These are phyloP conservation scores for Tuber melanosporum DNA, from an alignment of 495 filamentous ascomycete species.

Conservation along the genomic window DNA sequence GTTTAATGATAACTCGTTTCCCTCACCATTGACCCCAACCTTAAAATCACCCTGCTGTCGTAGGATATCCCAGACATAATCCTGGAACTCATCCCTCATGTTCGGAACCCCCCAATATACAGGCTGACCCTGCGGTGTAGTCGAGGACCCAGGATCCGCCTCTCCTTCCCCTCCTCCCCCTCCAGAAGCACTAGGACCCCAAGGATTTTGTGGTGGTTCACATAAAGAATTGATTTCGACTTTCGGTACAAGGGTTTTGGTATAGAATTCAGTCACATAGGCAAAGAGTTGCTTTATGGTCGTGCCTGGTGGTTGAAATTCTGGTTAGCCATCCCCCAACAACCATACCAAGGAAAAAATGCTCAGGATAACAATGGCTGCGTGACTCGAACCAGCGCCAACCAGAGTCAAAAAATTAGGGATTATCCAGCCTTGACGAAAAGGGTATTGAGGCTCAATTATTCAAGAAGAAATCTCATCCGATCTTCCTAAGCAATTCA, in stretches of 20 bases:
- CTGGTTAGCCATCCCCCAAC: conserved; percentile 12
- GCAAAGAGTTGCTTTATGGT: conserved; percentile 36
- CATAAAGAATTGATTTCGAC: conserved; percentile 17
- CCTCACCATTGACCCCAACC: conserved; percentile 38
- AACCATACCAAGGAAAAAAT: conserved; percentile 11
- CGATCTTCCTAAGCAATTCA: neutral
- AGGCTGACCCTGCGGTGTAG: neutral
- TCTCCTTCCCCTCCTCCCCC: neutral
- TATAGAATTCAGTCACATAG: conserved; percentile 41
- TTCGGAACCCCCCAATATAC: conserved; percentile 38
- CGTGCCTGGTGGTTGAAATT: conserved; percentile 28
- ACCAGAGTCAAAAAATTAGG: conserved; percentile 19
- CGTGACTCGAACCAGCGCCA: conserved; percentile 35
- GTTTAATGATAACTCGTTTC: conserved; percentile 30
- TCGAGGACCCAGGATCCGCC: neutral
- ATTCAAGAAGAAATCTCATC: conserved; percentile 11
- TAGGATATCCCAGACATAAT: conserved; percentile 41
- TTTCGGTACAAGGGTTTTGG: conserved; percentile 31
- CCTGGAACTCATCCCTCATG: conserved; percentile 40
- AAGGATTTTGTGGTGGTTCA: neutral
- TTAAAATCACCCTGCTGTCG: conserved; percentile 34
- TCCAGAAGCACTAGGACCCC: neutral
- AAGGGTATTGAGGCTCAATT: conserved; percentile 37
- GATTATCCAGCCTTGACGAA: conserved; percentile 23
- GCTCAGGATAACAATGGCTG: conserved; percentile 25